Percentiles rank a stretch among this genome's conserved stretches.
Conservation (phyloP, 1,284 basidiomycete genomes). For the Tylopilus sp. region DNA sequence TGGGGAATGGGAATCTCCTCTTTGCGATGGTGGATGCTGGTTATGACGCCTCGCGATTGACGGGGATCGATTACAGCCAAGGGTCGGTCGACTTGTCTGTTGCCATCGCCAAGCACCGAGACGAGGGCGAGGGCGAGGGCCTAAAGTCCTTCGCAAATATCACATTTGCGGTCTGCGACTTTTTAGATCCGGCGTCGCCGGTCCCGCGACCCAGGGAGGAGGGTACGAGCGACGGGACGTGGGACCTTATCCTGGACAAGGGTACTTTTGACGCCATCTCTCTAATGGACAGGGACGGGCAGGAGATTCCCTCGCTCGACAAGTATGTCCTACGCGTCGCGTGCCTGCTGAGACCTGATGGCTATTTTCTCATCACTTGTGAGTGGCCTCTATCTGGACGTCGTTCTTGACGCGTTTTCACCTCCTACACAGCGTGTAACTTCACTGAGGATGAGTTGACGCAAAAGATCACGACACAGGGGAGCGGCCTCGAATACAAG, state of each 20-base stretch:
- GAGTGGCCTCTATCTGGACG: slow-evolving; percentile 25
- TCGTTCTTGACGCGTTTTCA: neutral
- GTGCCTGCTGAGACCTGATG: slow-evolving; percentile 59
- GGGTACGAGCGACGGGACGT: slow-evolving; percentile 14
- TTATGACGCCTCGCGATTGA: slow-evolving; percentile 51
- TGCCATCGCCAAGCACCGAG: slow-evolving; percentile 44
- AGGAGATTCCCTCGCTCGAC: slow-evolving; percentile 52
- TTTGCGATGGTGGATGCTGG: slow-evolving; percentile 70
- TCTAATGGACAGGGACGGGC: slow-evolving; percentile 59
- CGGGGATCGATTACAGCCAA: slow-evolving; percentile 81
- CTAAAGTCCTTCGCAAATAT: slow-evolving; percentile 33
- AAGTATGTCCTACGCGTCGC: slow-evolving; percentile 63
- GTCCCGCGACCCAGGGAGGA: slow-evolving; percentile 32
- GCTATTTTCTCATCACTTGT: slow-evolving; percentile 84
- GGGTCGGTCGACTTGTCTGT: slow-evolving; percentile 62
- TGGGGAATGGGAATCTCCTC: slow-evolving; percentile 82
- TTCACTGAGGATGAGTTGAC: slow-evolving; percentile 83
- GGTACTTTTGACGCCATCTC: slow-evolving; percentile 88
- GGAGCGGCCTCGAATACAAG: slow-evolving; percentile 59
- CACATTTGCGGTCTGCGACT: slow-evolving; percentile 56
- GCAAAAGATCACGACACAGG: slow-evolving; percentile 48
- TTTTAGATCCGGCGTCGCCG: slow-evolving; percentile 49
- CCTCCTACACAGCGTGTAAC: slow-evolving; percentile 69
- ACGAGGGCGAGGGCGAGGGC: slow-evolving; percentile 27
- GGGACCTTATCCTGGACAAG: slow-evolving; percentile 66